A percentile compares a stretch with the other conserved stretches of the same genome.
phyloP scores from a whole-genome alignment of 768 basidiomycete species.

The Albatrellus ellisii region DNA sequence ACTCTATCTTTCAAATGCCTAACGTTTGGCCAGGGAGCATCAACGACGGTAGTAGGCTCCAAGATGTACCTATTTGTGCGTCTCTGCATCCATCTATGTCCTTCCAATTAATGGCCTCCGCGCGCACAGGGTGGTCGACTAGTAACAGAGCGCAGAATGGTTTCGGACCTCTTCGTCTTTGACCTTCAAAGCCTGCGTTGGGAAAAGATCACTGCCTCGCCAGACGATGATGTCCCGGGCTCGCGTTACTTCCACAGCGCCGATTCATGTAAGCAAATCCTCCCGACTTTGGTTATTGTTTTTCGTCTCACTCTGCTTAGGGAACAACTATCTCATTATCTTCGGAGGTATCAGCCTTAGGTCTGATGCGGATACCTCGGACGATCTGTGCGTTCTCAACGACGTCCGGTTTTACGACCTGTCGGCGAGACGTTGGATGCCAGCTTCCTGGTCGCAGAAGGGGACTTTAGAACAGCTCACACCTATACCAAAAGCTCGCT shows the following conservation, averaged over 20 bases:
- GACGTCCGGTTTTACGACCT: slow-evolving; percentile 89
- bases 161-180: slow-evolving; percentile 82
- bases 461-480: slow-evolving; percentile 25
- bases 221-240: slow-evolving; percentile 23
- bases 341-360: slow-evolving; percentile 94
- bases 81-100: slow-evolving; percentile 3
- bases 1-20: neutral
- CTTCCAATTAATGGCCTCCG: neutral
- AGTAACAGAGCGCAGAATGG: slow-evolving; percentile 79
- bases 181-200: slow-evolving; percentile 74
- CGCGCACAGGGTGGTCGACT: slow-evolving; percentile 64
- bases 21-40: slow-evolving; percentile 49
- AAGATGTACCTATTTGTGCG: slow-evolving; percentile 85
- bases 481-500: slow-evolving; percentile 70
- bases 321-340: slow-evolving; percentile 83
- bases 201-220: slow-evolving; percentile 48
- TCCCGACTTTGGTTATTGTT: no score
- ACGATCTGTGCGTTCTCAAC: slow-evolving; percentile 83
- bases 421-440: slow-evolving; percentile 55
- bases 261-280: slow-evolving; percentile 51
- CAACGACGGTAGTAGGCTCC: slow-evolving; percentile 80
- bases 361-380: slow-evolving; percentile 52
- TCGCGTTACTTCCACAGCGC: slow-evolving; percentile 94
- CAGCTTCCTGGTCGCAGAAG: slow-evolving; percentile 26
- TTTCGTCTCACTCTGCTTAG: slow-evolving; percentile 23